A percentile compares a stretch with the other conserved stretches of the same genome.
Conservation (phyloP, 805 yeast genomes). For the Schizosaccharomyces cryophilus region DNA sequence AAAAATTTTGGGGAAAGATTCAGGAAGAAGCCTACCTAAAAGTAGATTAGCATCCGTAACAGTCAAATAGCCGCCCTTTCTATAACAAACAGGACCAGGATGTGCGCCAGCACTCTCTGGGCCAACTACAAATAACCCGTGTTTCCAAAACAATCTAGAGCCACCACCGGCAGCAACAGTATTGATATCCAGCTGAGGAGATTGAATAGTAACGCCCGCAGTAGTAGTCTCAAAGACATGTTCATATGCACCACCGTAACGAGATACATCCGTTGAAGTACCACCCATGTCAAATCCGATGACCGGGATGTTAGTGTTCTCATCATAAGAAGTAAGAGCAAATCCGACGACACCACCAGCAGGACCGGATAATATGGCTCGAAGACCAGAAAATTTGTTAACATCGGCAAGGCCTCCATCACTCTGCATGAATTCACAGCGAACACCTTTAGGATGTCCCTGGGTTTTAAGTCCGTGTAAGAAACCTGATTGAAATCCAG, state of each 20-base stretch:
- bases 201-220: conserved; percentile 61
- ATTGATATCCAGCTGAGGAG: conserved; percentile 61
- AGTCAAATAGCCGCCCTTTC: conserved; percentile 64
- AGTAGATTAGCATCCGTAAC: conserved; percentile 66
- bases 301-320: conserved; percentile 30
- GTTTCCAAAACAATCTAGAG: conserved; percentile 37
- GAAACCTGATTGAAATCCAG: conserved; percentile 38
- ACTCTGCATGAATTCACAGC: conserved; percentile 75
- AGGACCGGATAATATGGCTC: conserved; percentile 82
- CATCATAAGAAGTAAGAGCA: conserved; percentile 53
- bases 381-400: conserved; percentile 56
- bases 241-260: conserved; percentile 47
- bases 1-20: conserved; percentile 55
- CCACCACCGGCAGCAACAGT: conserved; percentile 80
- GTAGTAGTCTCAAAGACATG: conserved; percentile 66
- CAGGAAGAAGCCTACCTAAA: conserved; percentile 48
- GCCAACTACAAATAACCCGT: conserved; percentile 57
- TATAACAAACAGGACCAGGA: conserved; percentile 74
- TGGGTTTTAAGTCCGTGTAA: conserved; percentile 7
- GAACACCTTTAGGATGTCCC: conserved; percentile 12
- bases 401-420: conserved; percentile 89
- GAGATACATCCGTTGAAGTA: conserved; percentile 63
- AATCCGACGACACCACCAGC: conserved; percentile 96
- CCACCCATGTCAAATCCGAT: conserved; percentile 85
- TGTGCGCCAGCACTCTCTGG: conserved; percentile 74